These are phyloP conservation scores for Entelexis sorbosivorans DNA, from an alignment of 1,139 yeast species.

Conservation along the genomic window DNA sequence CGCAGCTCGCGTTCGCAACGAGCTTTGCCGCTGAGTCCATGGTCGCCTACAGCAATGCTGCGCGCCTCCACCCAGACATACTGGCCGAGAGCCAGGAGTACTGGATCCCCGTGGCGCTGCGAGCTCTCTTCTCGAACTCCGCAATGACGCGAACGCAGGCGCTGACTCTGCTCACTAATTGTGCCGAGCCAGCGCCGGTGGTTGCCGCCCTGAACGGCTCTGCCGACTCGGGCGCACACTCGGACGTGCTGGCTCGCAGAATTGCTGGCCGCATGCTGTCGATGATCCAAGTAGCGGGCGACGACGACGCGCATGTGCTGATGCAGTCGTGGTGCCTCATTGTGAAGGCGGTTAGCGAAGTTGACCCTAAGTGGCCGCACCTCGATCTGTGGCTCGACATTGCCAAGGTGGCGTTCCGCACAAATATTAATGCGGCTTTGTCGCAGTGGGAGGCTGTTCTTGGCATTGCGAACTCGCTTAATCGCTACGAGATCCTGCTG, in stretches of 20 bases:
- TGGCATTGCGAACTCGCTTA: not conserved
- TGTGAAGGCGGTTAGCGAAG: slow-evolving; percentile 1
- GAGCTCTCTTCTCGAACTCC: slow-evolving; percentile 13
- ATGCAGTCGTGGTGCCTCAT: slow-evolving; percentile 9
- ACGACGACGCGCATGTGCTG: slow-evolving; percentile 7
- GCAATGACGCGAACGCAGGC: slow-evolving; percentile 8
- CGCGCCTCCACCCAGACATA: not conserved
- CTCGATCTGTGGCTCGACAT: slow-evolving; percentile 13
- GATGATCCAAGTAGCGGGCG: not conserved
- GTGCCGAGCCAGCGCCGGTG: not conserved
- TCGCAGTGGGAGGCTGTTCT: slow-evolving; percentile 10
- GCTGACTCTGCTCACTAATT: not conserved
- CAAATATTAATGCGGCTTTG: not conserved
- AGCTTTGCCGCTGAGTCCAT: slow-evolving; percentile 16
- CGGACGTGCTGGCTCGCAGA: slow-evolving; percentile 4
- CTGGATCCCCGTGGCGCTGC: slow-evolving; percentile 15
- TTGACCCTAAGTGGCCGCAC: slow-evolving; percentile 10
- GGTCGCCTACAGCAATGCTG: not conserved
- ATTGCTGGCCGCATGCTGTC: slow-evolving; percentile 10
- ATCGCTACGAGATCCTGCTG: not conserved
- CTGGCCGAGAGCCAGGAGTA: not conserved
- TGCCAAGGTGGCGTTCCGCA: slow-evolving; percentile 6
- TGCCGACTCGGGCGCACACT: not conserved
- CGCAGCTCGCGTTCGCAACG: slow-evolving; percentile 12
- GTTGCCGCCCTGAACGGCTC: not conserved